Evolutionary conservation across 495 filamentous ascomycete species (phyloP).

Genomic region (Letharia lupina): DNA sequence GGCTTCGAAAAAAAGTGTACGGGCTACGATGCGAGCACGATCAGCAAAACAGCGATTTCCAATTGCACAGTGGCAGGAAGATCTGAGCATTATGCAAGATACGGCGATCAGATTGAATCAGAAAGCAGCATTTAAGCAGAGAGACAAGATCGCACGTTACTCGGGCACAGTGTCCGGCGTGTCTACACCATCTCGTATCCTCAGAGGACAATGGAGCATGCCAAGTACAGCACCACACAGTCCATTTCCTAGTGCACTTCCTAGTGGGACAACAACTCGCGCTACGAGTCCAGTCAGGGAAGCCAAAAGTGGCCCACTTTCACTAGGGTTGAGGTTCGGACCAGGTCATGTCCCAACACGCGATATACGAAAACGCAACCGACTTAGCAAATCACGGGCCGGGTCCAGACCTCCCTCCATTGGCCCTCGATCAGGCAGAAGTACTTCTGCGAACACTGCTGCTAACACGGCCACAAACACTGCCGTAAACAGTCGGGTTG

Average conservation of each 20-base stretch:
- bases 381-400: conserved; percentile 20
- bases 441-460: conserved; percentile 1
- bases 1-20: conserved; percentile 47
- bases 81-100: conserved; percentile 52
- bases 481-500: conserved; percentile 5
- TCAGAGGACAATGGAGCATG: conserved; percentile 12
- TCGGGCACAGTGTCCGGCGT: conserved; percentile 9
- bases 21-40: conserved; percentile 64
- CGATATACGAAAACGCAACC: conserved; percentile 22
- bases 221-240: conserved; percentile 12
- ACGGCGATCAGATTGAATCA: conserved; percentile 37
- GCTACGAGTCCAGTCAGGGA: conserved; percentile 16
- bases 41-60: conserved; percentile 74
- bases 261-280: conserved; percentile 20
- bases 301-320: conserved; percentile 21
- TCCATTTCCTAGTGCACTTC: conserved; percentile 4
- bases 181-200: conserved; percentile 12
- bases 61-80: conserved; percentile 58
- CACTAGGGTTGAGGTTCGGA: conserved; percentile 27
- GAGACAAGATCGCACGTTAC: conserved; percentile 10
- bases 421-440: conserved; percentile 9
- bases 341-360: conserved; percentile 27
- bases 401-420: conserved; percentile 13
- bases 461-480: neutral
- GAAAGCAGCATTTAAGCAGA: conserved; percentile 21